phyloP scores from a whole-genome alignment of 805 yeast genomes.

The Metschnikowia bowlesiae region DNA sequence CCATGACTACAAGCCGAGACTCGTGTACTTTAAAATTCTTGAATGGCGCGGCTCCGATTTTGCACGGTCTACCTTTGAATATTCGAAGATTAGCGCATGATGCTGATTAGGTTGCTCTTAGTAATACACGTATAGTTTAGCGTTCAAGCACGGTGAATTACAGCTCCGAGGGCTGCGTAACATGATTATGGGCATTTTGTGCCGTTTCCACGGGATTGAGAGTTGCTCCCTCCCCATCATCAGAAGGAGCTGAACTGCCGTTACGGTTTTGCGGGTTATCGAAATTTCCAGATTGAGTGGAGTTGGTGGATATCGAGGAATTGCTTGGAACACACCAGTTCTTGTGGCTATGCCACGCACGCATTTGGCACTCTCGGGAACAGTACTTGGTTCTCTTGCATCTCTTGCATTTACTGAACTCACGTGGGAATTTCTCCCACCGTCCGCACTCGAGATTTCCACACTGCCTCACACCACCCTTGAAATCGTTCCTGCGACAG shows the following conservation, averaged over 20 bases:
- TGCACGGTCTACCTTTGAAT: conserved; percentile 77
- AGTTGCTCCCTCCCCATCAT: conserved; percentile 13
- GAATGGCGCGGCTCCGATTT: conserved; percentile 90
- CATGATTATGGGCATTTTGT: conserved; percentile 13
- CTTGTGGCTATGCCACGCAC: conserved; percentile 89
- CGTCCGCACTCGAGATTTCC: conserved; percentile 89
- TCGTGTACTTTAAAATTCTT: conserved; percentile 66
- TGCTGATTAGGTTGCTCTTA: neutral
- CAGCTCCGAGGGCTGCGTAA: conserved; percentile 9
- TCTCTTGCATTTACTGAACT: conserved; percentile 90
- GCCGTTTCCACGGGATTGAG: conserved; percentile 10
- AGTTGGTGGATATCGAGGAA: conserved; percentile 23
- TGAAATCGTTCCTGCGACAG: conserved; percentile 80
- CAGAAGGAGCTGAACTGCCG: conserved; percentile 13
- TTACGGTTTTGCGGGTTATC: conserved; percentile 14
- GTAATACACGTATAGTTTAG: neutral
- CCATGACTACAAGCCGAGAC: conserved; percentile 60
- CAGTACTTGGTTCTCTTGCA: conserved; percentile 96
- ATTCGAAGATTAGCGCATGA: conserved; percentile 1
- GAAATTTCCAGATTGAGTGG: conserved; percentile 9
- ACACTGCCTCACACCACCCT: conserved; percentile 91
- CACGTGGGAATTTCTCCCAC: conserved; percentile 89
- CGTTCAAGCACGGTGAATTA: neutral
- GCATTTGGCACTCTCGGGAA: conserved; percentile 84
- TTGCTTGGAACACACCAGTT: conserved; percentile 78